Percentiles rank a stretch among this genome's conserved stretches.
Conservation (phyloP, 2,329 filamentous ascomycete species). For the Bipolaris sorokiniana region DNA sequence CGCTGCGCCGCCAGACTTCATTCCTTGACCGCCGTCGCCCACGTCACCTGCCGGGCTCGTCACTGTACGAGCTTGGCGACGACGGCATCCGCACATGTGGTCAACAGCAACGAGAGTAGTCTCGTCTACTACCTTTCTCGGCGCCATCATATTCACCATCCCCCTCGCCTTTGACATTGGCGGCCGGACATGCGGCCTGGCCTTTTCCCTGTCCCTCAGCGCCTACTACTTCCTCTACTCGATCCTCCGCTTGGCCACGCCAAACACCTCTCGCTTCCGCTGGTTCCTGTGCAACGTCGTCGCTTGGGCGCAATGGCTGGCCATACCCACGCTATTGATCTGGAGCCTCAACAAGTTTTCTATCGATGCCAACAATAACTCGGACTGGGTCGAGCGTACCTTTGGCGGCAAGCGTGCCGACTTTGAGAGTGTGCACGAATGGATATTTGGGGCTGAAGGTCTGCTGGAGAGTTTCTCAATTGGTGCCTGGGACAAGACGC, state of each 20-base stretch:
- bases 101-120: constrained; percentile 71
- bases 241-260: constrained; percentile 76
- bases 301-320: constrained; percentile 80
- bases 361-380: constrained; percentile 75
- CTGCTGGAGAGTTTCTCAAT: constrained; percentile 80
- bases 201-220: constrained; percentile 88
- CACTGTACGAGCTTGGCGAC: constrained; percentile 56
- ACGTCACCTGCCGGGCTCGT: constrained; percentile 48
- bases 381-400: constrained; percentile 81
- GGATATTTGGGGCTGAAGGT: constrained; percentile 87
- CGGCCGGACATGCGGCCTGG: constrained; percentile 89
- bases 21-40: constrained; percentile 21
- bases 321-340: constrained; percentile 85
- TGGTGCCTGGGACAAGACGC: constrained; percentile 84
- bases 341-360: constrained; percentile 97
- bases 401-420: constrained; percentile 69
- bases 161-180: constrained; percentile 98
- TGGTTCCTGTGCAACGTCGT: constrained; percentile 73
- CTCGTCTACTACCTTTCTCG: constrained; percentile 83
- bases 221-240: constrained; percentile 92
- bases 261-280: constrained; percentile 76
- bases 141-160: constrained; percentile 92
- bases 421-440: constrained; percentile 74
- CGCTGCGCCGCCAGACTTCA: constrained; percentile 26
- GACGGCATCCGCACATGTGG: constrained; percentile 71